phyloP scores from a whole-genome alignment of 2,329 filamentous ascomycete species.

The Xylariaceae sp. region DNA sequence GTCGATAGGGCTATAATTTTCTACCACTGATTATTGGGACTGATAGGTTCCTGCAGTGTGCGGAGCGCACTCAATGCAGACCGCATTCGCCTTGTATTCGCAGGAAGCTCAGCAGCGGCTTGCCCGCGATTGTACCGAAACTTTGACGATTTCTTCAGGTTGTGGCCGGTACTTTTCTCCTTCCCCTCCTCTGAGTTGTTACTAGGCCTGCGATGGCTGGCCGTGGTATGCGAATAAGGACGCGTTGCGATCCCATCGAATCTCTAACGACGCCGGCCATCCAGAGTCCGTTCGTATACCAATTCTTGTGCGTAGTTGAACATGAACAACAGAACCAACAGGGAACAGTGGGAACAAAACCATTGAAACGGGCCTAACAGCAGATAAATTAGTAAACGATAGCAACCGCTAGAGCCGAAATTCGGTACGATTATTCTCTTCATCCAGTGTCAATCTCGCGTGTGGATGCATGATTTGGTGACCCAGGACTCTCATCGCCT shows the following conservation, averaged over 20 bases:
- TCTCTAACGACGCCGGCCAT: slow-evolving; percentile 2
- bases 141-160: slow-evolving; percentile 34
- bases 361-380: not conserved
- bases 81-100: slow-evolving; percentile 23
- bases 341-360: not conserved
- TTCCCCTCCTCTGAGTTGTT: slow-evolving; percentile 7
- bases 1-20: slow-evolving; percentile 5
- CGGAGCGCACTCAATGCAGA: not conserved
- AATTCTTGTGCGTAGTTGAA: slow-evolving; percentile 1
- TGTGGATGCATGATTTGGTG: not conserved
- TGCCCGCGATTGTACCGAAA: slow-evolving; percentile 28
- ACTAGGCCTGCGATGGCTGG: not conserved
- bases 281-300: not conserved
- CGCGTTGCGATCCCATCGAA: slow-evolving; percentile 8
- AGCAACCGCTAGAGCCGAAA: not conserved
- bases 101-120: slow-evolving; percentile 19
- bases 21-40: not conserved
- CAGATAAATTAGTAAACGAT: slow-evolving; percentile 4
- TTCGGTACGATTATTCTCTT: not conserved
- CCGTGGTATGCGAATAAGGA: not conserved
- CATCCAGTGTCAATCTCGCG: not conserved
- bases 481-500: not conserved
- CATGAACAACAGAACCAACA: slow-evolving; percentile 1
- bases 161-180: slow-evolving; percentile 20
- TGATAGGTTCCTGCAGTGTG: not conserved